Evolutionary conservation across 306 rosid genomes (phyloP), one percentile per base, ranked within the genome.

Genomic region (Sicyos baderoa): DNA sequence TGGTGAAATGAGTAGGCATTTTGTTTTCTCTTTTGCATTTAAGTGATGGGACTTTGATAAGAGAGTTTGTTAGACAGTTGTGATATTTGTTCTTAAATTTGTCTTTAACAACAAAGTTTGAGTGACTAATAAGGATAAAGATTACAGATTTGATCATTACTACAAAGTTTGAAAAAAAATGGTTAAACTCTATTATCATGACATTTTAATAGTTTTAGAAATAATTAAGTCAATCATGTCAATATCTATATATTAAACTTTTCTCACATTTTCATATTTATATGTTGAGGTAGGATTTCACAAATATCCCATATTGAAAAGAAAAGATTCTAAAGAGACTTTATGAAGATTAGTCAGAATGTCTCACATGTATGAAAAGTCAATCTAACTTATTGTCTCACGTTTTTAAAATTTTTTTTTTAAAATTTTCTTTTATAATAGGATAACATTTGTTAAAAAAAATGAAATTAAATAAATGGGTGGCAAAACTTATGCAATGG

Each of bases 281-380:
- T n/a, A n/a, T n/a, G n/a, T n/a, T n/a, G n/a, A n/a, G n/a, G n/a
- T n/a, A n/a, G n/a, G n/a, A n/a, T n/a, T n/a, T n/a, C n/a, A n/a
- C n/a, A n/a, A n/a, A n/a, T n/a, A n/a, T n/a, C n/a, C n/a, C n/a
- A n/a, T n/a, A n/a, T n/a, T 35, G 7, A 35, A 40, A 40, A 40
- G 0, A 42, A 64, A 64, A 64, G 70, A 64, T 64, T 64, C 70
- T 64, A 19, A 64, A 29, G 37, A 40, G 22, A 12, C 1, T n/a
- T 42, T 64, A 44, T 40, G 70, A 45, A 44, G 17, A 42, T 29
- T 27, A 15, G 35, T 64, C 70, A 64, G 70, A 44, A 64, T 40
- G 35, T 10, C 1, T 40, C 70, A 64, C 53, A 64, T 64, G 70
- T n/a, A n/a, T n/a, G n/a, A n/a, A n/a, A n/a, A n/a, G n/a, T n/a